phyloP scores from a whole-genome alignment of 2,329 filamentous ascomycete species.

The Phymatotrichopsis omnivora region DNA sequence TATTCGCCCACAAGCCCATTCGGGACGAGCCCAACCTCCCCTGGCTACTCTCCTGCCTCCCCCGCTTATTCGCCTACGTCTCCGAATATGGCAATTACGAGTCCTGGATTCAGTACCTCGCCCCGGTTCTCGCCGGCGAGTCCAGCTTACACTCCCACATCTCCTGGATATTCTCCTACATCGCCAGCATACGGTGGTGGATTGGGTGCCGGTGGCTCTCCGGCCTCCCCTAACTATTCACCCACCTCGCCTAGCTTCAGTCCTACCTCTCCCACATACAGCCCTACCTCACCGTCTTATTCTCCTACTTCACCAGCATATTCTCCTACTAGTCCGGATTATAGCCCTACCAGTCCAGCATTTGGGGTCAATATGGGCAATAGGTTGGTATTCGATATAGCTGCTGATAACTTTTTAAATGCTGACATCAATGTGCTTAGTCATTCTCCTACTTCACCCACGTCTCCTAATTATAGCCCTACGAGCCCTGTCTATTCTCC shows the following conservation, averaged over 20 bases:
- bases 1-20: slow-evolving; percentile 65
- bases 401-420: too few relatives aligned
- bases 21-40: slow-evolving; percentile 61
- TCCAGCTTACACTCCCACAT: slow-evolving; percentile 45
- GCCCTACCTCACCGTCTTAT: slow-evolving; percentile 52
- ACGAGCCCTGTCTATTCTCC: slow-evolving; percentile 49
- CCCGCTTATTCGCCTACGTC: slow-evolving; percentile 64
- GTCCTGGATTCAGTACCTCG: slow-evolving; percentile 42
- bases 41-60: slow-evolving; percentile 51
- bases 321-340: slow-evolving; percentile 29
- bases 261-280: slow-evolving; percentile 56
- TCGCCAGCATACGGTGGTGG: slow-evolving; percentile 58
- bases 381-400: too few relatives aligned
- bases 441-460: slow-evolving; percentile 52
- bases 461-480: slow-evolving; percentile 62
- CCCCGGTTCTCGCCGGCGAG: slow-evolving; percentile 46
- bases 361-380: slow-evolving; percentile 33
- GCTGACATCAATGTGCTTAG: too few relatives aligned
- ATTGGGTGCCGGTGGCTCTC: slow-evolving; percentile 48
- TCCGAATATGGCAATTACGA: slow-evolving; percentile 51
- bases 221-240: slow-evolving; percentile 62
- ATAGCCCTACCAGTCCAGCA: slow-evolving; percentile 31
- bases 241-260: slow-evolving; percentile 52
- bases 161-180: slow-evolving; percentile 64
- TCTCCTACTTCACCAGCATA: slow-evolving; percentile 38